phyloP scores from a whole-genome alignment of 2,329 filamentous ascomycete species.

The Diaporthe humulicola region DNA sequence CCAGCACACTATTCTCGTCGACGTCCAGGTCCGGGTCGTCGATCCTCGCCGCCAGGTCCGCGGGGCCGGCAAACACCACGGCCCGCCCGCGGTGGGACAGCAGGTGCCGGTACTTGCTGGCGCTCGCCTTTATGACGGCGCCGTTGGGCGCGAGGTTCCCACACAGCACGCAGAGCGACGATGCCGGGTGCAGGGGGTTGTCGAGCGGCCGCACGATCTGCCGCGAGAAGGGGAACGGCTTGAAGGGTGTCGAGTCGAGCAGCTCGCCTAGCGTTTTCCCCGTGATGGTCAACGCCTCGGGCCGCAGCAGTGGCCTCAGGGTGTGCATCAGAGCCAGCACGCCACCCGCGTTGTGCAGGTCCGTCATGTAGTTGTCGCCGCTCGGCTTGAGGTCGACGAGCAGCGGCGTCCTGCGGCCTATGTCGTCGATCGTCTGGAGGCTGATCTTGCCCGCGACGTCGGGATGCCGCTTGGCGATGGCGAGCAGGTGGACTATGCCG shows the following conservation, averaged over 20 bases:
- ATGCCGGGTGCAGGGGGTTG: conserved; percentile 76
- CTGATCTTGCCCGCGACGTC: conserved; percentile 73
- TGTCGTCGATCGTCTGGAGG: conserved; percentile 82
- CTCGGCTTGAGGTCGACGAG: conserved; percentile 89
- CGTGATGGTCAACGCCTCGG: conserved; percentile 84
- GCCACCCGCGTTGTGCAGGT: conserved; percentile 90
- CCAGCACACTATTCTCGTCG: conserved; percentile 71
- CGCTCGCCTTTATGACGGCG: conserved; percentile 91
- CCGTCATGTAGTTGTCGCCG: conserved; percentile 89
- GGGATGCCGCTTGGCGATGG: conserved; percentile 82
- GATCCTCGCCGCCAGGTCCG: conserved; percentile 78
- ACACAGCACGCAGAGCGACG: conserved; percentile 84
- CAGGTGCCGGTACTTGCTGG: conserved; percentile 78
- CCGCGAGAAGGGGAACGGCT: conserved; percentile 55
- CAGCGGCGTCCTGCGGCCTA: conserved; percentile 82
- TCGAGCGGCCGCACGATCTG: conserved; percentile 75
- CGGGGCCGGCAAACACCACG: conserved; percentile 80
- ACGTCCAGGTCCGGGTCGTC: conserved; percentile 74
- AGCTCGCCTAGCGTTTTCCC: conserved; percentile 87
- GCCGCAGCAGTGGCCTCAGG: conserved; percentile 81
- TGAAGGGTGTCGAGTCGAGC: conserved; percentile 76
- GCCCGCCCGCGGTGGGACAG: conserved; percentile 61
- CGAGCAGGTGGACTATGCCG: conserved; percentile 86
- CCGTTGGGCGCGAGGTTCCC: conserved; percentile 89
- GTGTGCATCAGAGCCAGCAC: conserved; percentile 85